Evolutionary conservation across 345 rosid genomes (phyloP).

Genomic region (Ceriops decandra): DNA sequence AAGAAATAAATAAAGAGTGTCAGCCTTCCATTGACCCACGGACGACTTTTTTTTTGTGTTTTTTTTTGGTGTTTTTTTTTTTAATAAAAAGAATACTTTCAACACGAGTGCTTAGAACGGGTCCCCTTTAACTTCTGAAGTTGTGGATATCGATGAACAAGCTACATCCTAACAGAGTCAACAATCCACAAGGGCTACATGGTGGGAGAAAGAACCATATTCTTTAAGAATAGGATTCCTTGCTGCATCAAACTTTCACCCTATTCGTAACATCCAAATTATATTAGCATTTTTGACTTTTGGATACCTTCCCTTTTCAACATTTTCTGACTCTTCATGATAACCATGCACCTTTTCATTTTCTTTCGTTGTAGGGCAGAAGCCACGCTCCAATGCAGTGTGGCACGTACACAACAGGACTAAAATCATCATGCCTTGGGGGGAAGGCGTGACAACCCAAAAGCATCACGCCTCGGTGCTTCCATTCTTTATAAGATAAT

Average conservation of each 20-base stretch:
- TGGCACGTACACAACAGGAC: too few species aligned
- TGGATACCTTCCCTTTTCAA: conserved; percentile 11
- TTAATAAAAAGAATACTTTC: too few species aligned
- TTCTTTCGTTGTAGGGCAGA: not conserved
- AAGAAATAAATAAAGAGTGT: not conserved
- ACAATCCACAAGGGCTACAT: conserved; percentile 16
- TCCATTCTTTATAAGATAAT: too few species aligned
- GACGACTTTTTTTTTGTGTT: too few species aligned
- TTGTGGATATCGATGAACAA: conserved; percentile 49
- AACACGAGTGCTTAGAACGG: conserved; percentile 31
- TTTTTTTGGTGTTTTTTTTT: too few species aligned
- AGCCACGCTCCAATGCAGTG: too few species aligned
- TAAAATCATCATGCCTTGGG: too few species aligned
- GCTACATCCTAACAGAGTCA: conserved; percentile 39
- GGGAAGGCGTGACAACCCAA: too few species aligned
- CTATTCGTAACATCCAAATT: conserved; percentile 33
- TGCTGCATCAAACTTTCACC: conserved; percentile 42
- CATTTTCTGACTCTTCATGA: not conserved
- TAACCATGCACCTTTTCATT: conserved; percentile 7
- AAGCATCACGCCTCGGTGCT: too few species aligned
- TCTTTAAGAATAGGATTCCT: conserved; percentile 56
- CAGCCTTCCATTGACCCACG: too few species aligned
- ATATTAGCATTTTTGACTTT: conserved; percentile 20
- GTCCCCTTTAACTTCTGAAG: conserved; percentile 17
- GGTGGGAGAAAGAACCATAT: conserved; percentile 56